These are phyloP conservation scores for Serendipita sp. DNA, from an alignment of 768 basidiomycete species.

Conservation along the genomic window DNA sequence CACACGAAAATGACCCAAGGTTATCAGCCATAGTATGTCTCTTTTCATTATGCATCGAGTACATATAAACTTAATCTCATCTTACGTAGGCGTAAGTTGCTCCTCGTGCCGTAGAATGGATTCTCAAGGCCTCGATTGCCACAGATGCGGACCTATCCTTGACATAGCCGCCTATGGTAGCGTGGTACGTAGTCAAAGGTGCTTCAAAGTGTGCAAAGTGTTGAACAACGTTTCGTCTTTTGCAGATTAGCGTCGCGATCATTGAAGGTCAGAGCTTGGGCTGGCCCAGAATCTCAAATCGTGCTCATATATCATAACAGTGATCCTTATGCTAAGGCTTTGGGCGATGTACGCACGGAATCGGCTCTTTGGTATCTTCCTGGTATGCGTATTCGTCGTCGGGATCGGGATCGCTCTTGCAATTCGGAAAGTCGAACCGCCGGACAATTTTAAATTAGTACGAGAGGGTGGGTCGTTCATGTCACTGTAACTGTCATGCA, in stretches of 20 bases:
- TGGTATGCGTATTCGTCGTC: neutral
- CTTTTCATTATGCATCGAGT: neutral
- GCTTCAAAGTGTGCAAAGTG: too few relatives aligned
- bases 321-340: conserved; percentile 1
- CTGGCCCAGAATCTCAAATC: neutral
- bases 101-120: neutral
- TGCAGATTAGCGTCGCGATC: neutral
- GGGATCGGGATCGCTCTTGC: neutral
- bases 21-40: neutral
- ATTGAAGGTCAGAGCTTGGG: neutral
- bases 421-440: neutral
- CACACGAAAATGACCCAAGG: neutral
- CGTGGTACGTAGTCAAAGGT: neutral
- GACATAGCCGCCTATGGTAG: neutral
- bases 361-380: neutral
- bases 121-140: neutral
- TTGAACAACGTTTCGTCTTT: too few relatives aligned
- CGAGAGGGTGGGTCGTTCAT: neutral
- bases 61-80: neutral
- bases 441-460: neutral
- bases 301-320: neutral
- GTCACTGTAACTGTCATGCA: too few relatives aligned
- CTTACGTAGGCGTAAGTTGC: neutral
- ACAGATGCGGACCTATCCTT: conserved; percentile 2
- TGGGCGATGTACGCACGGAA: neutral